Conservation (phyloP, 495 filamentous ascomycete species). For the Penicillium ucsense region DNA sequence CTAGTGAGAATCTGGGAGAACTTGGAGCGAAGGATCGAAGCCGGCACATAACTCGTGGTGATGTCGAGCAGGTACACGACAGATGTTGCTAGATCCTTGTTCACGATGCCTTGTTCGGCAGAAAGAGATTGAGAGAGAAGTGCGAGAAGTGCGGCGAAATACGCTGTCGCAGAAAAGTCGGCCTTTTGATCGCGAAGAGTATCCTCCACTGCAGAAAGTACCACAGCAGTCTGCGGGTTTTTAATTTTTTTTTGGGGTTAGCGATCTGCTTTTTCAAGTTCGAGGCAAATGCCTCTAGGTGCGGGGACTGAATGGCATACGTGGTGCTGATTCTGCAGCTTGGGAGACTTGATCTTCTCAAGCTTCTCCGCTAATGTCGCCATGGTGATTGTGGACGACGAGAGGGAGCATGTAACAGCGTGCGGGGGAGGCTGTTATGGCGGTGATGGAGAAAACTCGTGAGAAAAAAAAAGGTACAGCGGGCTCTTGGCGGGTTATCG, state of each 20-base stretch:
- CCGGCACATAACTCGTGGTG: conserved; percentile 71
- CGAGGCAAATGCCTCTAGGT: conserved; percentile 1
- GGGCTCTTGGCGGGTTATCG: conserved; percentile 27
- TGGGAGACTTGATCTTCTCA: conserved; percentile 91
- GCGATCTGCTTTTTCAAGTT: not conserved
- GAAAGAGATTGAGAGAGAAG: conserved; percentile 69
- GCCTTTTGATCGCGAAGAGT: conserved; percentile 80
- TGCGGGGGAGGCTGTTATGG: conserved; percentile 25
- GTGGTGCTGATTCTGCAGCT: conserved; percentile 90
- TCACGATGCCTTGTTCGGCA: conserved; percentile 49
- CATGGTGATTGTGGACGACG: conserved; percentile 29
- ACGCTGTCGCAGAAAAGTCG: conserved; percentile 74
- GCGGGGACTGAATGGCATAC: conserved; percentile 35
- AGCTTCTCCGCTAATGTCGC: conserved; percentile 83
- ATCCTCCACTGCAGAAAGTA: conserved; percentile 85
- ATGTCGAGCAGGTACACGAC: conserved; percentile 95
- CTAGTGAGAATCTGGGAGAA: conserved; percentile 86
- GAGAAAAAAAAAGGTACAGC: conserved; percentile 27
- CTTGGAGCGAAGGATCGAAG: conserved; percentile 78
- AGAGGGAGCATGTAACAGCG: conserved; percentile 17
- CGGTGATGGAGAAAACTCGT: conserved; percentile 21
- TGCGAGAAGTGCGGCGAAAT: conserved; percentile 92
- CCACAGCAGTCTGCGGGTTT: conserved; percentile 60
- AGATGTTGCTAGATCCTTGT: conserved; percentile 76
- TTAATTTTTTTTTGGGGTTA: conserved; percentile 4